phyloP scores from a whole-genome alignment of 108 stramenopile genomes.

The Pinguiococcus pyrenoidosus region DNA sequence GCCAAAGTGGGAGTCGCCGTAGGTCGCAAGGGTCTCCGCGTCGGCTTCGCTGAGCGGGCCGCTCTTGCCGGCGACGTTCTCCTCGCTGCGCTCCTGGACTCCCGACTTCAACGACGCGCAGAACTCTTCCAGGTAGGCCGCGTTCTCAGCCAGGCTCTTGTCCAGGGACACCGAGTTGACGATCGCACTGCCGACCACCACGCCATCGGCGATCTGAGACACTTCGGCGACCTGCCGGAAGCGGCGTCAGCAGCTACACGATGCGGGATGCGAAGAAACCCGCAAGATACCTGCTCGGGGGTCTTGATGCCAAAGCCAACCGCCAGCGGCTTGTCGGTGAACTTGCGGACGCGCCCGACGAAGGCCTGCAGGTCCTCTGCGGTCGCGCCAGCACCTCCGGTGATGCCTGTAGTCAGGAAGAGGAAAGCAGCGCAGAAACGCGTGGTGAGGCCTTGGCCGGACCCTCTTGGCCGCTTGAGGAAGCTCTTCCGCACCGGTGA shows the following conservation, averaged over 20 bases:
- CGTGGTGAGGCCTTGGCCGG: no score
- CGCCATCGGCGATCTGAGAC: conserved; percentile 80
- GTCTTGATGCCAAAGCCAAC: conserved; percentile 92
- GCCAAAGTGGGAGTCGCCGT: conserved; percentile 51
- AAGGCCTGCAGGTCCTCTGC: conserved; percentile 74
- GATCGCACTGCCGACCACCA: conserved; percentile 89
- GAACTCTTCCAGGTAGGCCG: not conserved
- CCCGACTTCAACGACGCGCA: not conserved
- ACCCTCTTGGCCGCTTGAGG: no score
- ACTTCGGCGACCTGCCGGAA: conserved; percentile 54
- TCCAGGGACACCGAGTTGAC: conserved; percentile 50
- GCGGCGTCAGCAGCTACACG: no score
- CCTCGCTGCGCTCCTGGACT: not conserved
- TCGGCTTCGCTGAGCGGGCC: not conserved
- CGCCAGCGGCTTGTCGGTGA: conserved; percentile 72
- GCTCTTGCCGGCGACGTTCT: not conserved
- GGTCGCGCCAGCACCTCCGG: no score
- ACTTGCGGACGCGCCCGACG: conserved; percentile 59
- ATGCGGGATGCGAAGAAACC: no score
- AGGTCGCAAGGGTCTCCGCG: conserved; percentile 5
- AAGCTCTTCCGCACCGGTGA: no score
- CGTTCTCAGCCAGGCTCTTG: not conserved
- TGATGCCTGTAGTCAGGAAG: no score
- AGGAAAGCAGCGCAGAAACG: no score
- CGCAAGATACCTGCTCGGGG: conserved; percentile 72